Evolutionary conservation across 2,329 filamentous ascomycete genomes (phyloP), one percentile per base, ranked within the genome.

Genomic region (Parafenestella ontariensis): DNA sequence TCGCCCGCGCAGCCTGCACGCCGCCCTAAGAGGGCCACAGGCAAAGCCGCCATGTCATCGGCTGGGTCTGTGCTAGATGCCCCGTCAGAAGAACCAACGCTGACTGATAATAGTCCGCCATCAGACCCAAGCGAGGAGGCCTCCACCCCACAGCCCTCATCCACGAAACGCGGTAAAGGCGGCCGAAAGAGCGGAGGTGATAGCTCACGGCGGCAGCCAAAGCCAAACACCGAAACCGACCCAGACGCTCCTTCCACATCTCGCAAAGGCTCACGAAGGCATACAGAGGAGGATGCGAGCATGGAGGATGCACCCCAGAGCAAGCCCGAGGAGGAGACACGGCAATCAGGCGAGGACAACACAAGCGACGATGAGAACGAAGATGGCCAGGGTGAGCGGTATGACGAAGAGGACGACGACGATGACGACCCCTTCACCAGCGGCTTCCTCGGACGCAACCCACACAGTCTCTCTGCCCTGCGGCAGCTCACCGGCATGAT

Each of bases 401-500:
- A 79, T 48, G 77, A 83, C 54, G 80, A 83, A 17, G 81, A 82
- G 52, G 80, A 83, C 34, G 81, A 81, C 48, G 80, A 82, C 29
- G 84, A 86, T 20, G 85, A 86, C 47, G 83, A 86, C 58, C 84
- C 86, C 2, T 89, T 89, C 69, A 78, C 81, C 50, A 52, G 61
- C 15, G 81, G 81, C 54, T 82, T 86, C 13, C 91, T 96, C 59
- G 87, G 90, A 31, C 86, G 89, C 37, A 84, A 84, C 52, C 81
- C 84, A 9, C 58, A 61, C 51, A 61, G 62, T 40, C 79, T 98
- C 24, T 91, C 91, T 6, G 96, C 92, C 13, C 83, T 99, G 17
- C 85, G 94, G 71, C 92, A 93, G 17, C 79, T 99, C 62, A 96
- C 88, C 48, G 93, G 93, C 59, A 96, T 72, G 84, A 94, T 97